phyloP scores from a whole-genome alignment of 1,284 basidiomycete genomes.

The Marasmius tenuissimus region DNA sequence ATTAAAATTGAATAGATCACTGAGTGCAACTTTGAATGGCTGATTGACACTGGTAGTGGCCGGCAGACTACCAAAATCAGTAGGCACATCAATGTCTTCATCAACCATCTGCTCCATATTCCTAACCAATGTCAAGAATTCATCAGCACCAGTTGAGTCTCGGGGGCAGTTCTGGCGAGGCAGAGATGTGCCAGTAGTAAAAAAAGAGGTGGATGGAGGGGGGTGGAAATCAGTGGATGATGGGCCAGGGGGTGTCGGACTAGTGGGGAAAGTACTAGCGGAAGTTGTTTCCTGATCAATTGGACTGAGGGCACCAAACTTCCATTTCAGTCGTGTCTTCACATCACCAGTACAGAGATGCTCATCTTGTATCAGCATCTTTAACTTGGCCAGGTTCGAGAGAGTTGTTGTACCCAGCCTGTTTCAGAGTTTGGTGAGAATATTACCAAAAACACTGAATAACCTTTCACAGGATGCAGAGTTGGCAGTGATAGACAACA shows the following conservation, averaged over 20 bases:
- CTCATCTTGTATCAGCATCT: background rate
- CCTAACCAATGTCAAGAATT: background rate
- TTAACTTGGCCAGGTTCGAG: constrained; percentile 20
- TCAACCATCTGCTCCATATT: background rate
- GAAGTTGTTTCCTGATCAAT: background rate
- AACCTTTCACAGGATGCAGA: constrained; percentile 34
- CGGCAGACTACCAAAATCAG: background rate
- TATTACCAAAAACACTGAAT: constrained; percentile 32
- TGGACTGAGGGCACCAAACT: background rate
- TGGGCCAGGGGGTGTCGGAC: too few relatives aligned
- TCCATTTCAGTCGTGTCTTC: background rate
- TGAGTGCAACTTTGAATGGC: background rate
- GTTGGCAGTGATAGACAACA: constrained; percentile 30
- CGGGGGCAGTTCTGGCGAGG: background rate
- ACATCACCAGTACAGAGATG: background rate
- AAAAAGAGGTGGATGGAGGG: background rate
- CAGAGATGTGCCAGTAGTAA: background rate
- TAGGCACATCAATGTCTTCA: background rate
- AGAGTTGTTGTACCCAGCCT: constrained; percentile 18
- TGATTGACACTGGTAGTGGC: background rate
- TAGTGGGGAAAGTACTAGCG: too few relatives aligned
- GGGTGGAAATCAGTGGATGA: too few relatives aligned
- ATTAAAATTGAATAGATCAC: background rate
- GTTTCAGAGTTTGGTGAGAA: constrained; percentile 25
- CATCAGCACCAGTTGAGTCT: constrained; percentile 7